These are phyloP conservation scores for Candida sphagnicola DNA, from an alignment of 805 yeast genomes.

Conservation along the genomic window DNA sequence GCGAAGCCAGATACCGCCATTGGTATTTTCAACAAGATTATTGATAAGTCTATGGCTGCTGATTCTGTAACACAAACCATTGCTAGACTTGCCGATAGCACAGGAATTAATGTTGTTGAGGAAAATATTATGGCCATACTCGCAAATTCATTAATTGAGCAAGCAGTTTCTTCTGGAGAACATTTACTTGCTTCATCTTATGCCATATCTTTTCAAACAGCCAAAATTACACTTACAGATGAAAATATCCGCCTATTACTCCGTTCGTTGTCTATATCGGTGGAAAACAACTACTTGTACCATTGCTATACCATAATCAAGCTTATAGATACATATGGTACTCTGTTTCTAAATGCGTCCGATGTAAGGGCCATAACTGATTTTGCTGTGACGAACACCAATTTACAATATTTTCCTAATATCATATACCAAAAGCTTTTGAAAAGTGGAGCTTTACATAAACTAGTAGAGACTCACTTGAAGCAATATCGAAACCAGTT, in stretches of 20 bases:
- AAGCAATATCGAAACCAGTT: not conserved
- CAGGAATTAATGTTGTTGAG: not conserved
- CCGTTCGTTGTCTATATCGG: constrained; percentile 9
- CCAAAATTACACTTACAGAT: constrained; percentile 2
- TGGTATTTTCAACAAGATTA: constrained; percentile 6
- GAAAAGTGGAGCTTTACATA: not conserved
- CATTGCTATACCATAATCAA: constrained; percentile 11
- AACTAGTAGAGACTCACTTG: not conserved
- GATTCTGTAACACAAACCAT: not conserved
- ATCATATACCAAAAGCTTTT: not conserved
- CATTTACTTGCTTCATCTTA: constrained; percentile 19
- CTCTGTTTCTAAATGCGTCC: not conserved
- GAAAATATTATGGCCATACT: not conserved
- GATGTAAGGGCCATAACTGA: constrained; percentile 4
- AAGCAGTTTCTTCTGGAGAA: constrained; percentile 18
- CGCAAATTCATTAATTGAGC: constrained; percentile 13
- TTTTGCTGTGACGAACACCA: not conserved
- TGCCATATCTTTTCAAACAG: constrained; percentile 7
- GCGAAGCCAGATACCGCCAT: constrained; percentile 9
- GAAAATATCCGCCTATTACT: constrained; percentile 7
- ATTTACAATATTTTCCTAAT: not conserved
- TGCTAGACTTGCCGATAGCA: too few relatives aligned
- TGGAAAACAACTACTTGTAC: constrained; percentile 6
- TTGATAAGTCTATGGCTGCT: not conserved
- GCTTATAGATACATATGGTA: constrained; percentile 5